phyloP scores from a whole-genome alignment of 306 rosid genomes.

The Medicago lupulina region DNA sequence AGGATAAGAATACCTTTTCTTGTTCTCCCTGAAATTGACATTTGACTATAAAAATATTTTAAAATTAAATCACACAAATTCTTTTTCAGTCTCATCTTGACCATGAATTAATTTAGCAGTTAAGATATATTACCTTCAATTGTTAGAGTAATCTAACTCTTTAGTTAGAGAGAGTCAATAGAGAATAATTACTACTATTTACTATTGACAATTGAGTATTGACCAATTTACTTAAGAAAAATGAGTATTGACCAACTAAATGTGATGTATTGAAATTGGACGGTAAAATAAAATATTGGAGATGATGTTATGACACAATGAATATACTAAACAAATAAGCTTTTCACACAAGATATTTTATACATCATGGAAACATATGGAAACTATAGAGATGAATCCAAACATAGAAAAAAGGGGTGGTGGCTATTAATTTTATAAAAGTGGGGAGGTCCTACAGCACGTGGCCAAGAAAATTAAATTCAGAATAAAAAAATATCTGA shows the following conservation, averaged over 20 bases:
- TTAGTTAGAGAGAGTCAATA: too few species aligned
- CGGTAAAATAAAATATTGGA: not conserved
- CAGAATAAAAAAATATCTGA: constrained; percentile 18
- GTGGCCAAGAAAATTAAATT: constrained; percentile 39
- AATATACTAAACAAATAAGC: not conserved
- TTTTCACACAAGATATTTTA: constrained; percentile 20
- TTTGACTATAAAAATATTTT: too few species aligned
- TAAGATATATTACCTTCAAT: too few species aligned
- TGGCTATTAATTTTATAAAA: constrained; percentile 4
- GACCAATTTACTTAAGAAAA: too few species aligned
- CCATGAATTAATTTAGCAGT: too few species aligned
- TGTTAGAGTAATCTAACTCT: too few species aligned
- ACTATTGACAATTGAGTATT: too few species aligned
- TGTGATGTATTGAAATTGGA: not conserved
- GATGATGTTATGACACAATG: not conserved
- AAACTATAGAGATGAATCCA: constrained; percentile 2
- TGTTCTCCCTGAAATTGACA: too few species aligned
- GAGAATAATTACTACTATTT: too few species aligned
- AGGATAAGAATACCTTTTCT: too few species aligned
- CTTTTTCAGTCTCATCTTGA: too few species aligned
- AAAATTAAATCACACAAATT: too few species aligned
- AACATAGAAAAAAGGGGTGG: constrained; percentile 23
- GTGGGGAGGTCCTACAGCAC: constrained; percentile 46
- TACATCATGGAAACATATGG: constrained; percentile 15
- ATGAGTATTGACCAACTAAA: not conserved